A percentile compares a stretch with the other conserved stretches of the same genome.
phyloP scores from a whole-genome alignment of 345 rosid genomes.

The Pistacia integerrima region DNA sequence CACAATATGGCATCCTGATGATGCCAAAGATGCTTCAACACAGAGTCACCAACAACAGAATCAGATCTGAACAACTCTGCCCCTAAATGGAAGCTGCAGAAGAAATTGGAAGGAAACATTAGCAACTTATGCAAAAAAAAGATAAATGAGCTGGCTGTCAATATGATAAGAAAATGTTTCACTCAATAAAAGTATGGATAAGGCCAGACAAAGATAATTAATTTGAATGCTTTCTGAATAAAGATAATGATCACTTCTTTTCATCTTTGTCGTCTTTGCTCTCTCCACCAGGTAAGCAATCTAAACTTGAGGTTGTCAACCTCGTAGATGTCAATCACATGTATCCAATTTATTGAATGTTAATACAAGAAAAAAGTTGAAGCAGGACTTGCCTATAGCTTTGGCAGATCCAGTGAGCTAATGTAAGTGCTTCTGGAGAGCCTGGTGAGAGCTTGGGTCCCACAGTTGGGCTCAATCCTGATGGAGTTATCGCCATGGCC shows the following conservation, averaged over 20 bases:
- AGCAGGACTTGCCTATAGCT: conserved; percentile 61
- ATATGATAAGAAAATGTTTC: not conserved
- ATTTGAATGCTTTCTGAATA: not conserved
- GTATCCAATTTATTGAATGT: not conserved
- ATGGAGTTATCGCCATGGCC: conserved; percentile 92
- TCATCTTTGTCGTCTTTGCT: not conserved
- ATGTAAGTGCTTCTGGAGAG: conserved; percentile 93
- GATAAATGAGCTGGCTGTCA: conserved; percentile 7
- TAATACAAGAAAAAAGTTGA: not conserved
- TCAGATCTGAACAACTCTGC: conserved; percentile 69
- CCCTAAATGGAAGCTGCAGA: conserved; percentile 67
- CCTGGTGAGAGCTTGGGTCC: conserved; percentile 79
- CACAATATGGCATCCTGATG: conserved; percentile 93
- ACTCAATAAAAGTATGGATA: not conserved
- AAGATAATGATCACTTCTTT: not conserved
- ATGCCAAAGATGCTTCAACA: conserved; percentile 83
- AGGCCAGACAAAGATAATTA: not conserved
- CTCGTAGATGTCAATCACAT: not conserved
- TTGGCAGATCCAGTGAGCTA: conserved; percentile 89
- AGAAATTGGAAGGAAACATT: conserved; percentile 12
- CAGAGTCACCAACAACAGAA: conserved; percentile 52
- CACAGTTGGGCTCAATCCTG: conserved; percentile 64
- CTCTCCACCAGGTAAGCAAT: not conserved
- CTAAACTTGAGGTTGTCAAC: not conserved
- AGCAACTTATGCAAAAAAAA: not conserved